Conservation (phyloP, 2,329 filamentous ascomycete species). For the Penicillium hordei region DNA sequence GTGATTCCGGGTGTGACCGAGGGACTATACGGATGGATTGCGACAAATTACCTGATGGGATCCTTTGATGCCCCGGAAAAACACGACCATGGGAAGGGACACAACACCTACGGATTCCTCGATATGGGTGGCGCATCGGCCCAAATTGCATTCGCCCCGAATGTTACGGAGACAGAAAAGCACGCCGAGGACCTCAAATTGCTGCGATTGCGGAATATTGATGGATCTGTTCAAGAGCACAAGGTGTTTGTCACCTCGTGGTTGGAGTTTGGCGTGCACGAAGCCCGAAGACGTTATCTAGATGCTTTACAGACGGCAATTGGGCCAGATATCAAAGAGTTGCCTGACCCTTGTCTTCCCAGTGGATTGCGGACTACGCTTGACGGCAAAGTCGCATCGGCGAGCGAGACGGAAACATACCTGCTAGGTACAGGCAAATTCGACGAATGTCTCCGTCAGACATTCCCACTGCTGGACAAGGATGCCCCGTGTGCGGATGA, state of each 20-base stretch:
- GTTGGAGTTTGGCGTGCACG: constrained; percentile 95
- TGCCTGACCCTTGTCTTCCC: constrained; percentile 90
- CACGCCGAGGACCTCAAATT: constrained; percentile 88
- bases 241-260: constrained; percentile 93
- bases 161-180: constrained; percentile 82
- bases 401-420: constrained; percentile 45
- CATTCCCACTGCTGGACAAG: constrained; percentile 85
- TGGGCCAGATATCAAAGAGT: constrained; percentile 59
- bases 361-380: constrained; percentile 70
- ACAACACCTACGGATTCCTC: constrained; percentile 94
- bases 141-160: constrained; percentile 96
- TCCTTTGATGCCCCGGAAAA: constrained; percentile 77
- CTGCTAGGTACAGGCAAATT: constrained; percentile 85
- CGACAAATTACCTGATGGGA: constrained; percentile 90
- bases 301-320: constrained; percentile 69
- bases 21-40: constrained; percentile 95
- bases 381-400: constrained; percentile 61
- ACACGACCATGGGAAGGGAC: constrained; percentile 79
- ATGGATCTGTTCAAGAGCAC: constrained; percentile 76
- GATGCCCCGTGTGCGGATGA: constrained; percentile 78
- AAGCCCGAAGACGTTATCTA: constrained; percentile 84
- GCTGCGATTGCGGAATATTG: constrained; percentile 77
- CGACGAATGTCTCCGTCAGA: constrained; percentile 76
- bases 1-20: constrained; percentile 96
- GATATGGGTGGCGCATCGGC: constrained; percentile 98